Evolutionary conservation across 2,329 filamentous ascomycete genomes (phyloP), one percentile per base, ranked within the genome.

Genomic region (Eutypa lata): DNA sequence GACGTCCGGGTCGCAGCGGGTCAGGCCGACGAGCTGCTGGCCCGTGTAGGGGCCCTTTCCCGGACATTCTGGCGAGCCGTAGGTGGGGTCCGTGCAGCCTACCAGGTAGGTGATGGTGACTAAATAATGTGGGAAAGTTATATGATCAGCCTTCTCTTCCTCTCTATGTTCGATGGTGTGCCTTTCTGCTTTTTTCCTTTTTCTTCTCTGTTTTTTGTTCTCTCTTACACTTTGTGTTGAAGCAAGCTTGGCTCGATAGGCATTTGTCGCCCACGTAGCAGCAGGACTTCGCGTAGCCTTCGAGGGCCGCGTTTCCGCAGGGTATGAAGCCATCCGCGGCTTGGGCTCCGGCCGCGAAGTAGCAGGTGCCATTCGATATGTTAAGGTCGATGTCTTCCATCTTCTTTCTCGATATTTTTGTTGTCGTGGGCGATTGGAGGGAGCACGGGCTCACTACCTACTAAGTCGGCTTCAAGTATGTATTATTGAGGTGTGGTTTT

Each of bases 281-380:
- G 51, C 61, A 62, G 24, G 51, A 42, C 45, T 56, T 60, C 19
- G 59, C 28, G 10, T 8, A 14, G 18, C 16, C 37, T 3, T 53
- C 57, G 19, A 24, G 16, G 14, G 49, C 58, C 26, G 53, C 56
- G 26, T 63, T 63, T 8, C 60, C 58, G 26, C 60, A 62, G 26
- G 60, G 58, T 14, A 62, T 58, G 26, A 61, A 62, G 2, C 50
- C 52, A 3, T 49, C 16, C 2, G 37, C 43, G 8, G 58, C 51
- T 28, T 48, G 10, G 2, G 24, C 26, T 18, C 52, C 38, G 8
- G 22, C 21, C 4, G 26, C 48, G 16, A 49, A 61, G 24, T 54
- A 62, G 45, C 58, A 62, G 18, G 54, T 58, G 40, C 60, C 60
- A 24, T 60, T 60, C 2, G 60, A 60, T 49, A 61, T 57, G 33